Conservation (phyloP, 176 grass and related monocot species). For the Zizania latifolia region DNA sequence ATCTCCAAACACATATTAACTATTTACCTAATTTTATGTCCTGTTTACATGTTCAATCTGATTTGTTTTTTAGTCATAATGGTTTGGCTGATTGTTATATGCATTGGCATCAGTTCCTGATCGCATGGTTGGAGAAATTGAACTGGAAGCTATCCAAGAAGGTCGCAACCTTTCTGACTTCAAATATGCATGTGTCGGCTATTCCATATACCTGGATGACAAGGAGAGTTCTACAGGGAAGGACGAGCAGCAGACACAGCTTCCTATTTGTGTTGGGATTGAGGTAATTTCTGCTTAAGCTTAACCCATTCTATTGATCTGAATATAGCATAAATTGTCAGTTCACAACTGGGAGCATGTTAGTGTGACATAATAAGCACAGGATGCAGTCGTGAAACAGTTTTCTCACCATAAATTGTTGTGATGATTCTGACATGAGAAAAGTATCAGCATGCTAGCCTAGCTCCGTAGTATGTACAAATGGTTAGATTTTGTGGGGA, state of each 20-base stretch:
- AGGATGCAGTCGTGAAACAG: constrained; percentile 2
- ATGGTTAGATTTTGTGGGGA: constrained; percentile 1
- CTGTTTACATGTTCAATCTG: not conserved
- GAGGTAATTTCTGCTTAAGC: constrained; percentile 55
- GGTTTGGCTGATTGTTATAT: constrained; percentile 1
- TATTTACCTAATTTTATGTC: not conserved
- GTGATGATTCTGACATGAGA: not conserved
- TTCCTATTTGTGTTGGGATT: constrained; percentile 81
- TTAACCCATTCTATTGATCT: constrained; percentile 18
- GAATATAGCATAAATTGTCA: not conserved
- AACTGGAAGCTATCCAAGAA: constrained; percentile 70
- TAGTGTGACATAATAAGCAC: constrained; percentile 2
- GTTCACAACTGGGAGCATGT: constrained; percentile 3
- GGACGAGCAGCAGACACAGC: constrained; percentile 41
- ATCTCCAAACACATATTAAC: not conserved
- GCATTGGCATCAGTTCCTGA: constrained; percentile 53
- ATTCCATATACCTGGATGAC: constrained; percentile 74
- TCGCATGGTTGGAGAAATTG: constrained; percentile 72
- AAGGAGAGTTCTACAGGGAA: constrained; percentile 43
- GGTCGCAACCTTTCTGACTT: constrained; percentile 73
- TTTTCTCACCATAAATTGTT: not conserved
- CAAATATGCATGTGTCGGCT: constrained; percentile 78
- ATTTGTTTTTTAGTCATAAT: not conserved
- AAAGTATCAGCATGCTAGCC: not conserved
- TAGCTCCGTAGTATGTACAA: constrained; percentile 2